These are phyloP conservation scores for Myriosclerotinia scirpicola DNA, from an alignment of 2,329 filamentous ascomycete genomes.

Conservation along the genomic window DNA sequence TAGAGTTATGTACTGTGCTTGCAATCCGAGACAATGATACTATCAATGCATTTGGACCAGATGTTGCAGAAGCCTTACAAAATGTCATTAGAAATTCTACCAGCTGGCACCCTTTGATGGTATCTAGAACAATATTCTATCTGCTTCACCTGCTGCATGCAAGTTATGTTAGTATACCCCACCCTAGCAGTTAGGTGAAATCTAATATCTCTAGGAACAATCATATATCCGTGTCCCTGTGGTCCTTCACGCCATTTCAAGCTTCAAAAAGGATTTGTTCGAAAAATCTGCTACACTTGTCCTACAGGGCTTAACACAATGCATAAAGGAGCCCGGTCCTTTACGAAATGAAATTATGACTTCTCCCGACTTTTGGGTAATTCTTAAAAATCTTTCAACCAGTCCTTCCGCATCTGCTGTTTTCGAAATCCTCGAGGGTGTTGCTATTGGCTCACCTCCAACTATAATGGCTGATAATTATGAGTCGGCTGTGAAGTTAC, in stretches of 20 bases:
- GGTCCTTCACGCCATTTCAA: conserved; percentile 86
- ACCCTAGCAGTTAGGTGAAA: conserved; percentile 23
- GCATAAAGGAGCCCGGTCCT: conserved; percentile 73
- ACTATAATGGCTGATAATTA: conserved; percentile 96
- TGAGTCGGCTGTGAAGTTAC: conserved; percentile 76
- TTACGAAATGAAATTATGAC: conserved; percentile 91
- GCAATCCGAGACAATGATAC: conserved; percentile 74
- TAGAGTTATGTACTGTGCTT: conserved; percentile 85
- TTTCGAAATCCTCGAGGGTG: conserved; percentile 81
- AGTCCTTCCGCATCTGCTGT: conserved; percentile 71
- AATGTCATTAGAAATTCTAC: conserved; percentile 75
- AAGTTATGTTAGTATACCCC: conserved; percentile 68
- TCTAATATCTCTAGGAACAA: conserved; percentile 61
- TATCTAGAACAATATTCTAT: conserved; percentile 85
- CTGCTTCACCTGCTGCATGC: conserved; percentile 76
- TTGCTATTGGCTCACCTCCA: conserved; percentile 68
- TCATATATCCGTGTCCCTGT: conserved; percentile 91
- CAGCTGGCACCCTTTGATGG: conserved; percentile 77
- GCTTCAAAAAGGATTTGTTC: conserved; percentile 75
- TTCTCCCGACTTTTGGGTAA: conserved; percentile 95
- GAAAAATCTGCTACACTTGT: conserved; percentile 74
- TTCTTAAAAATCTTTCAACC: conserved; percentile 72
- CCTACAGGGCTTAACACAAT: conserved; percentile 75
- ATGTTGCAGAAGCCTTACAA: conserved; percentile 77
- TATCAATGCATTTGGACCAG: conserved; percentile 71